phyloP scores from a whole-genome alignment of 2,329 filamentous ascomycete species.

The Colletotrichum godetiae region DNA sequence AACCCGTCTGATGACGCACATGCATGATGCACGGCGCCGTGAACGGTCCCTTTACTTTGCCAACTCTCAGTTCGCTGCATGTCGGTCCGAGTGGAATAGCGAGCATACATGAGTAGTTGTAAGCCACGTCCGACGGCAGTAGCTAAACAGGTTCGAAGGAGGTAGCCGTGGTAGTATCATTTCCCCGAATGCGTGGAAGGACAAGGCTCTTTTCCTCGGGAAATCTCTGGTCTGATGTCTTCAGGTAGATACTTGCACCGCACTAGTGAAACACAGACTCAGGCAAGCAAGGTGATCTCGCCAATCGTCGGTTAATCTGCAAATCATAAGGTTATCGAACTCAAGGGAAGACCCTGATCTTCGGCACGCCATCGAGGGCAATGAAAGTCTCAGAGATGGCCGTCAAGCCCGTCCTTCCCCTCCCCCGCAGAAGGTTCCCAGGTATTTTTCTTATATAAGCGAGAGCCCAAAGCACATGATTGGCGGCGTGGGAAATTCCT shows the following conservation, averaged over 20 bases:
- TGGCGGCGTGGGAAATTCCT: neutral
- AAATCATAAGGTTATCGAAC: neutral
- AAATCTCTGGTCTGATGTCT: neutral
- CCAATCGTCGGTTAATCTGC: neutral
- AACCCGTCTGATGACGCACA: constrained; percentile 13
- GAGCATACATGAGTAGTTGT: neutral
- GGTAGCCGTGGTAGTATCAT: neutral
- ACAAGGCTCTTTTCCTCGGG: neutral
- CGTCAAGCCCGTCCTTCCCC: neutral
- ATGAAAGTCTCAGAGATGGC: neutral
- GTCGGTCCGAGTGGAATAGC: neutral
- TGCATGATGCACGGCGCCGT: constrained; percentile 23
- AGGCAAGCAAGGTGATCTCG: neutral
- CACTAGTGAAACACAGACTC: constrained; percentile 4
- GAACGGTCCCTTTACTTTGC: neutral
- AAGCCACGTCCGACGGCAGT: neutral
- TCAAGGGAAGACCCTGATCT: constrained; percentile 20
- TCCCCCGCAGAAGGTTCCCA: constrained; percentile 8
- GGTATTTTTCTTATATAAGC: neutral
- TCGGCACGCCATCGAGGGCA: neutral
- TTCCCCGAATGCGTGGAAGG: neutral
- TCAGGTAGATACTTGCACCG: too few species aligned
- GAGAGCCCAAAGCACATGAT: neutral
- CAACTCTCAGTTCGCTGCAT: neutral
- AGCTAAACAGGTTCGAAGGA: too few species aligned